A percentile compares a stretch with the other conserved stretches of the same genome.
Conservation (phyloP, 208 protist genomes). For the Novymonas esmeraldas region DNA sequence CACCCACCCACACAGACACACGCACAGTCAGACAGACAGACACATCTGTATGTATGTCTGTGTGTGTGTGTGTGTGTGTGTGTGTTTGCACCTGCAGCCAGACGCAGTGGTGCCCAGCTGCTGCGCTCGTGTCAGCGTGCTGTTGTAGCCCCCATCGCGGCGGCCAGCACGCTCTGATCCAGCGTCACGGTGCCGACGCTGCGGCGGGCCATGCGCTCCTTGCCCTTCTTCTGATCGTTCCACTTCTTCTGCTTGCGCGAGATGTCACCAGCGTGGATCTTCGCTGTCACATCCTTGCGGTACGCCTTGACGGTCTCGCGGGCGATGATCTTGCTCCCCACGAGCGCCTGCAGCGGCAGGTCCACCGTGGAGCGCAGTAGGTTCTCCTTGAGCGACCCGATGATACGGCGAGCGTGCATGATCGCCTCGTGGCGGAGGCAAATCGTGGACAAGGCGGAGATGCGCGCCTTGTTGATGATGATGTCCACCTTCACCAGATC, state of each 20-base stretch:
- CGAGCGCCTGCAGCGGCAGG: constrained; percentile 91
- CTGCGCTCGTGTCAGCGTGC: too few relatives aligned
- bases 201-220: constrained; percentile 95
- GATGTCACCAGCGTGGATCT: constrained; percentile 96
- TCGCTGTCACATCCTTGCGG: constrained; percentile 94
- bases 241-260: constrained; percentile 97
- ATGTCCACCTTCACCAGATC: constrained; percentile 94
- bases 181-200: constrained; percentile 93
- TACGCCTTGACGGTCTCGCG: constrained; percentile 94
- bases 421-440: constrained; percentile 72
- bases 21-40: too few relatives aligned
- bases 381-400: constrained; percentile 85
- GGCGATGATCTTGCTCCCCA: constrained; percentile 91
- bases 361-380: constrained; percentile 91
- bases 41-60: too few relatives aligned
- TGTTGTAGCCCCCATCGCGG: constrained; percentile 82
- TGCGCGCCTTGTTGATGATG: constrained; percentile 90
- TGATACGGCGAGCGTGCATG: constrained; percentile 67
- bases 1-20: too few relatives aligned
- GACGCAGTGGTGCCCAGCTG: too few relatives aligned
- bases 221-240: constrained; percentile 97
- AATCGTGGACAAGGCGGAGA: constrained; percentile 93
- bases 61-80: too few relatives aligned
- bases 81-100: too few relatives aligned
- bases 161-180: constrained; percentile 92